These are phyloP conservation scores for Immersiella caudata DNA, from an alignment of 495 filamentous ascomycete genomes.

Conservation along the genomic window DNA sequence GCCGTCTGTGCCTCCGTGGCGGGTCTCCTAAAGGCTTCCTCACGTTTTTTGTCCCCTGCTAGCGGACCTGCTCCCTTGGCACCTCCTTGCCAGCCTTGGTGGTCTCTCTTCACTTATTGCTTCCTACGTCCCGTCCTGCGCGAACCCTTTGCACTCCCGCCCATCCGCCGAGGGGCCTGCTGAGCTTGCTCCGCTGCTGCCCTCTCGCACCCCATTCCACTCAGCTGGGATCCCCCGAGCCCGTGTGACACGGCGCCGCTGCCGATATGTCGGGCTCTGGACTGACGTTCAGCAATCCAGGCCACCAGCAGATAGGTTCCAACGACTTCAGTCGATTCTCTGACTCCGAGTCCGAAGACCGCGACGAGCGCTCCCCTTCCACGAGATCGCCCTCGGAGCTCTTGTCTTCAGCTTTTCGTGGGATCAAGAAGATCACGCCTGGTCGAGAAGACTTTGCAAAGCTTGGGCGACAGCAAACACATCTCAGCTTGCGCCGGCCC, in stretches of 20 bases:
- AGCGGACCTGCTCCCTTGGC: constrained; percentile 11
- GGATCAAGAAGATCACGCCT: constrained; percentile 52
- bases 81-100: constrained; percentile 1
- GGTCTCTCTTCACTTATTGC: constrained; percentile 4
- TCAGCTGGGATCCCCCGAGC: constrained; percentile 14
- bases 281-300: constrained; percentile 37
- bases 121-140: constrained; percentile 2
- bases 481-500: constrained; percentile 35
- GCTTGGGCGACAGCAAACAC: constrained; percentile 38
- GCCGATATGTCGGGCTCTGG: constrained; percentile 35
- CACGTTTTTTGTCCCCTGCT: constrained; percentile 20
- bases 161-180: background rate
- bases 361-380: constrained; percentile 33
- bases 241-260: constrained; percentile 23
- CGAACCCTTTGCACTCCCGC: constrained; percentile 1
- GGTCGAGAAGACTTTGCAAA: constrained; percentile 42
- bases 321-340: constrained; percentile 37
- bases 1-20: constrained; percentile 32
- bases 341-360: constrained; percentile 46
- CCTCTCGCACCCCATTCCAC: constrained; percentile 1
- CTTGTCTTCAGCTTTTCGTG: constrained; percentile 52
- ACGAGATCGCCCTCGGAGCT: constrained; percentile 47
- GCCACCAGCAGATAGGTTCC: constrained; percentile 29
- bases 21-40: constrained; percentile 23
- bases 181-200: background rate